Conservation (phyloP, 2,329 filamentous ascomycete species). For the Fusarium sp. region DNA sequence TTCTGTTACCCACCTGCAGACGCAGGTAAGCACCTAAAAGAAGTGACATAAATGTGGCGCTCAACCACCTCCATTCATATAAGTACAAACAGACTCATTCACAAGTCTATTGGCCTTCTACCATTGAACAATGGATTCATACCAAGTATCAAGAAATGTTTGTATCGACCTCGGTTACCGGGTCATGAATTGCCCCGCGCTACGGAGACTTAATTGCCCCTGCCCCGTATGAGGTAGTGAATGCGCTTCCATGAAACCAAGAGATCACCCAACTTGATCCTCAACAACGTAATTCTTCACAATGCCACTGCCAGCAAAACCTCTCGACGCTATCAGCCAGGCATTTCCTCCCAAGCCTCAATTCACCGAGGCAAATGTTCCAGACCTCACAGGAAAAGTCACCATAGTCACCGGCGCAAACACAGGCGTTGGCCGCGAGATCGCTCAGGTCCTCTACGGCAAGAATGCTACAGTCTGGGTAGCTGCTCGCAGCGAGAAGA, state of each 20-base stretch:
- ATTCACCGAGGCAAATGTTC: constrained; percentile 70
- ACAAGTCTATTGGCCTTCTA: background rate
- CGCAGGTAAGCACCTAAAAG: constrained; percentile 21
- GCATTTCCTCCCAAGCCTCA: constrained; percentile 42
- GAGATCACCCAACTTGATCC: background rate
- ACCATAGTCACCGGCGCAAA: constrained; percentile 63
- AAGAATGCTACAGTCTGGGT: constrained; percentile 68
- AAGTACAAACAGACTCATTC: background rate
- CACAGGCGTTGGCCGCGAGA: constrained; percentile 62
- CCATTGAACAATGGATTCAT: background rate
- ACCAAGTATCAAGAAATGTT: background rate
- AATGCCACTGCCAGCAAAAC: constrained; percentile 21
- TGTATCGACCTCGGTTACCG: constrained; percentile 8
- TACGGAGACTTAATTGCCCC: constrained; percentile 15
- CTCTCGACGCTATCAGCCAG: constrained; percentile 35
- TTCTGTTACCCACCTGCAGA: background rate
- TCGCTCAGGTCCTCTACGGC: constrained; percentile 65
- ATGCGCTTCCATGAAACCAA: background rate
- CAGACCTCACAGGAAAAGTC: constrained; percentile 62
- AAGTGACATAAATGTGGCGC: constrained; percentile 16
- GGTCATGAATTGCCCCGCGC: constrained; percentile 28
- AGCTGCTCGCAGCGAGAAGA: constrained; percentile 61
- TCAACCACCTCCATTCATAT: background rate
- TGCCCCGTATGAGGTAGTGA: constrained; percentile 14
- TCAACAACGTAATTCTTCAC: background rate